Evolutionary conservation across 768 basidiomycete genomes (phyloP).

Genomic region (Leucocoprinus sp.): DNA sequence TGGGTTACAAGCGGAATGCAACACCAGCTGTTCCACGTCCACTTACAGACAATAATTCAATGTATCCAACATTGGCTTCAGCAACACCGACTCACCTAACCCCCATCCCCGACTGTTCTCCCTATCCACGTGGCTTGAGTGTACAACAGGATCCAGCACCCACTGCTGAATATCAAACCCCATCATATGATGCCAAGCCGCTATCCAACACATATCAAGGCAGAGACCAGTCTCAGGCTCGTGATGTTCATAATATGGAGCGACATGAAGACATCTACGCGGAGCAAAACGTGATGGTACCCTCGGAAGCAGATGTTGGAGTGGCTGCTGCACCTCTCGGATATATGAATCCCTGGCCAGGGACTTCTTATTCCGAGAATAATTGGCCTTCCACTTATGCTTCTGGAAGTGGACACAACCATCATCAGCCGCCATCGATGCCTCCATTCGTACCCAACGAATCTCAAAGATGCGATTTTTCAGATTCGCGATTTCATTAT

Average conservation of each 20-base stretch:
- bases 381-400: background rate
- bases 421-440: no score
- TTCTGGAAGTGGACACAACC: no score
- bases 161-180: background rate
- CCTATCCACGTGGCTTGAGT: no score
- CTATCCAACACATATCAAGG: background rate
- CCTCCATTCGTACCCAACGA: no score
- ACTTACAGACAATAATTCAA: background rate
- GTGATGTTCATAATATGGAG: background rate
- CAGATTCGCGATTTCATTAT: no score
- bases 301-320: background rate
- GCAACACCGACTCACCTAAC: background rate
- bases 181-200: no score
- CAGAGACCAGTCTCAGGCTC: background rate
- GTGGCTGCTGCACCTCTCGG: background rate
- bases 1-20: background rate
- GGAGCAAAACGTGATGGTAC: background rate
- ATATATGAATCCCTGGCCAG: background rate
- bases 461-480: no score
- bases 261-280: background rate
- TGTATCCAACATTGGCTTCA: background rate
- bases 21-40: background rate
- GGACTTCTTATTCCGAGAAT: background rate
- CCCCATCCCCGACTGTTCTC: background rate
- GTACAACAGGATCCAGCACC: no score